Conservation (phyloP, 2,329 filamentous ascomycete species). For the Magnaporthales sp. region DNA sequence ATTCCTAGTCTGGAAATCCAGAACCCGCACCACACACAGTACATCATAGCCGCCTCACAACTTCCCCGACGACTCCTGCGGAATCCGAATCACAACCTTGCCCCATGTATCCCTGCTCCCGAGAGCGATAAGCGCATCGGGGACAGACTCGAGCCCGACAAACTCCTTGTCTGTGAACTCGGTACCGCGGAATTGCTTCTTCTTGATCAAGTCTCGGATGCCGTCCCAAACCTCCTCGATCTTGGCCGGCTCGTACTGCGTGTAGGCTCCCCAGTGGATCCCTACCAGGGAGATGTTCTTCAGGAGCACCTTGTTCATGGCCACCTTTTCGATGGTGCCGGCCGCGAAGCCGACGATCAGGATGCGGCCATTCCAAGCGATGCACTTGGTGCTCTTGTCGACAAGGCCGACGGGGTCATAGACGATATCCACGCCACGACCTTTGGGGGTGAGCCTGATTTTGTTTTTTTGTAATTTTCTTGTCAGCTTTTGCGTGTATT, state of each 20-base stretch:
- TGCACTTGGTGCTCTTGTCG: constrained; percentile 81
- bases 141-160: constrained; percentile 71
- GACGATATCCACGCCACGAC: constrained; percentile 76
- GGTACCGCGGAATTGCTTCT: constrained; percentile 74
- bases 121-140: constrained; percentile 66
- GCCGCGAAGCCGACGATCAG: constrained; percentile 85
- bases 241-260: constrained; percentile 60
- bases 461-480: too few relatives aligned
- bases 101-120: constrained; percentile 85
- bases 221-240: constrained; percentile 72
- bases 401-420: constrained; percentile 92
- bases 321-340: constrained; percentile 81
- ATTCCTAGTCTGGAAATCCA: background rate
- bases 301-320: constrained; percentile 82
- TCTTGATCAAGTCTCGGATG: constrained; percentile 66
- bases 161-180: constrained; percentile 77
- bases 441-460: constrained; percentile 55
- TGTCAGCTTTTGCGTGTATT: background rate
- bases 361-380: constrained; percentile 84
- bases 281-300: constrained; percentile 92
- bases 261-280: constrained; percentile 85
- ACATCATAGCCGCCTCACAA: constrained; percentile 25
- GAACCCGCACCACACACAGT: background rate
- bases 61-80: constrained; percentile 54
- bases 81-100: constrained; percentile 86